These are phyloP conservation scores for Amanita subjunquillea DNA, from an alignment of 768 basidiomycete species.

Conservation along the genomic window DNA sequence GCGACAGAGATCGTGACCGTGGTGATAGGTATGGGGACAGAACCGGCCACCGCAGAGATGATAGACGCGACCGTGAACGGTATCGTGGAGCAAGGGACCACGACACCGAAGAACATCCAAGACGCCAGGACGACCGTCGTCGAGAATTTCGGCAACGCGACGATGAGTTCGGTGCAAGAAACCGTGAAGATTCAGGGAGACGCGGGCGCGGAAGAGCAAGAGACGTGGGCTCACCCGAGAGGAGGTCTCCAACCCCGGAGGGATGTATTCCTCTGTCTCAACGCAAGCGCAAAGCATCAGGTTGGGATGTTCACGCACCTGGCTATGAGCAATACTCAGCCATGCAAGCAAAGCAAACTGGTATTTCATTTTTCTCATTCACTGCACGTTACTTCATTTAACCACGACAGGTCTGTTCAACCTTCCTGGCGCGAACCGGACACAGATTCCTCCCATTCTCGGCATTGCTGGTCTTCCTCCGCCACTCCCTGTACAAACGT, in stretches of 20 bases:
- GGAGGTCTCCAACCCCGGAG: constrained; percentile 86
- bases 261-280: constrained; percentile 75
- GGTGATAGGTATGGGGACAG: constrained; percentile 23
- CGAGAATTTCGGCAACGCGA: constrained; percentile 32
- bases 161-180: constrained; percentile 29
- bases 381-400: constrained; percentile 7
- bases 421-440: constrained; percentile 89
- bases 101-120: constrained; percentile 27
- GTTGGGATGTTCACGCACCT: constrained; percentile 94
- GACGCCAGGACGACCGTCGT: constrained; percentile 40
- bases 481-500: constrained; percentile 74
- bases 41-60: constrained; percentile 31
- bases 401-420: constrained; percentile 74
- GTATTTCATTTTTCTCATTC: constrained; percentile 28
- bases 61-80: constrained; percentile 42
- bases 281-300: constrained; percentile 79
- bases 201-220: constrained; percentile 40
- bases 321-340: constrained; percentile 94
- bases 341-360: constrained; percentile 97
- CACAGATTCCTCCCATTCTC: constrained; percentile 75
- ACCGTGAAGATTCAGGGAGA: constrained; percentile 22
- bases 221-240: constrained; percentile 60
- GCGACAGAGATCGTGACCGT: constrained; percentile 30
- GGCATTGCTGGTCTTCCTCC: constrained; percentile 75
- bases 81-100: constrained; percentile 34